Conservation (phyloP, 2,329 filamentous ascomycete species). For the Fusarium gaditjirri region DNA sequence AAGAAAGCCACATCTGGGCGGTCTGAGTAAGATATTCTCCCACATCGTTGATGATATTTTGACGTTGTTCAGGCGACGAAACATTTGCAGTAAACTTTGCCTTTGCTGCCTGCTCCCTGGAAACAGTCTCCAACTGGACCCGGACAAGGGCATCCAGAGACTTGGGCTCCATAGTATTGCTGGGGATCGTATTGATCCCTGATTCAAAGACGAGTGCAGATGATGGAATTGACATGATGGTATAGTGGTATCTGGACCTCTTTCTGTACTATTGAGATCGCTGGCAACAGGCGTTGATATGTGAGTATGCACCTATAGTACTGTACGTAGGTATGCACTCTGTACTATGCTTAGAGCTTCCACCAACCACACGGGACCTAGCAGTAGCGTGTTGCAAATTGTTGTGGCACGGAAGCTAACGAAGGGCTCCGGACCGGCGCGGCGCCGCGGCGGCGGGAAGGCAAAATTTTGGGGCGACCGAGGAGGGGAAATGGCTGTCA, state of each 20-base stretch:
- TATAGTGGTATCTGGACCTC: constrained; percentile 17
- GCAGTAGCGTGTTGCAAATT: constrained; percentile 35
- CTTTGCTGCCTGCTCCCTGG: constrained; percentile 38
- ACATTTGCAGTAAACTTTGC: constrained; percentile 13
- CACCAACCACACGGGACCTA: constrained; percentile 44
- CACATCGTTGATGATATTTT: constrained; percentile 48
- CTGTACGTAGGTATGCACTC: constrained; percentile 27
- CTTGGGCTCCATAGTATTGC: constrained; percentile 26
- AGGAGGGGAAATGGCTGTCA: constrained; percentile 13
- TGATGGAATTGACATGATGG: constrained; percentile 44
- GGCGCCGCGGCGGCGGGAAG: constrained; percentile 38
- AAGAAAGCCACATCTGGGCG: constrained; percentile 48
- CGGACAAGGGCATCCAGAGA: constrained; percentile 45
- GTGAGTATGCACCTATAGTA: constrained; percentile 12
- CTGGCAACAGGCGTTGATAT: constrained; percentile 24
- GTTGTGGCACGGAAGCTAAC: constrained; percentile 43
- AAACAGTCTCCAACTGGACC: constrained; percentile 43
- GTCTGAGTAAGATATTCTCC: constrained; percentile 51
- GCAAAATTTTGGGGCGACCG: constrained; percentile 35
- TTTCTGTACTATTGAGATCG: constrained; percentile 27
- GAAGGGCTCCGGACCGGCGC: constrained; percentile 38
- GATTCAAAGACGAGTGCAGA: constrained; percentile 46
- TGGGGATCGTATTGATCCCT: constrained; percentile 39
- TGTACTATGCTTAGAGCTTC: constrained; percentile 27
- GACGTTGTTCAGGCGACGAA: constrained; percentile 28